Evolutionary conservation across 1,139 yeast genomes (phyloP).

Genomic region (Nakaseomyces kungkrabaensis): DNA sequence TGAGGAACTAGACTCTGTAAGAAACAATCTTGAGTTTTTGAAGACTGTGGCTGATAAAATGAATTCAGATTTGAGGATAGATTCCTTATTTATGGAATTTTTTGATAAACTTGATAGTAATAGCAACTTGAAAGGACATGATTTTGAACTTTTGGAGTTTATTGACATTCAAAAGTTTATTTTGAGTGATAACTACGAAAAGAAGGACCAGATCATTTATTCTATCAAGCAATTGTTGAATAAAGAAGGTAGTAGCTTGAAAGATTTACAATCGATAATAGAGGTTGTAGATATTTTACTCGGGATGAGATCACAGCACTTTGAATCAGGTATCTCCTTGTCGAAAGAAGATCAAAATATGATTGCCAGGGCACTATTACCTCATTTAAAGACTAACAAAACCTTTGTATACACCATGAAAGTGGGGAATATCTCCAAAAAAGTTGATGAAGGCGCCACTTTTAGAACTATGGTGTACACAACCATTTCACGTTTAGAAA

Average conservation of each 20-base stretch:
- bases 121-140: not conserved
- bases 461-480: conserved; percentile 10
- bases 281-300: conserved; percentile 8
- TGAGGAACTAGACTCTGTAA: not conserved
- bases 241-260: not conserved
- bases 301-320: conserved; percentile 2
- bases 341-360: conserved; percentile 1
- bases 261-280: conserved; percentile 6
- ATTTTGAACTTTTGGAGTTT: not conserved
- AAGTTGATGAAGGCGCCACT: conserved; percentile 17
- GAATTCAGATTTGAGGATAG: not conserved
- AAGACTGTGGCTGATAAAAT: not conserved
- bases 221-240: conserved; percentile 1
- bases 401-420: conserved; percentile 15
- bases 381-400: conserved; percentile 14
- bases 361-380: conserved; percentile 7
- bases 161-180: not conserved
- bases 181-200: not conserved
- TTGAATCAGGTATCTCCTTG: not conserved
- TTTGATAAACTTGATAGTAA: not conserved
- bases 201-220: conserved; percentile 3
- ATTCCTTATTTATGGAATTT: not conserved
- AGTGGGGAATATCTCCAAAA: conserved; percentile 24
- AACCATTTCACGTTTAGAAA: not conserved
- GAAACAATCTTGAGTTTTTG: not conserved